Percentiles rank a stretch among this genome's conserved stretches.
phyloP scores from a whole-genome alignment of 768 basidiomycete species.

The Filobasidium floriforme region DNA sequence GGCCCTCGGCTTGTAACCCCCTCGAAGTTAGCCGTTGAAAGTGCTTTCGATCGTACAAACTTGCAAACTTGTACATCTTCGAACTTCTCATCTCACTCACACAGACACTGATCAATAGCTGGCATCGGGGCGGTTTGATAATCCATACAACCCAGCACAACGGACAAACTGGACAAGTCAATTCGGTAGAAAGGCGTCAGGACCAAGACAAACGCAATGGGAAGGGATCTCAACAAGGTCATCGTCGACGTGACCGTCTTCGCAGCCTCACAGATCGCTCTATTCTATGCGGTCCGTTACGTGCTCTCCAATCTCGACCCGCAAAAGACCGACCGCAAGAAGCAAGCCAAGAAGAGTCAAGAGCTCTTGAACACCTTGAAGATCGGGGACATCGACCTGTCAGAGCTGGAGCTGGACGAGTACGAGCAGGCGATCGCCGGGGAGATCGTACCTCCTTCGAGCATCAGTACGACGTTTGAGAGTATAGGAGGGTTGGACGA shows the following conservation, averaged over 20 bases:
- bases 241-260: constrained; percentile 45
- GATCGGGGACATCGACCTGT: constrained; percentile 29
- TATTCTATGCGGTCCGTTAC: constrained; percentile 46
- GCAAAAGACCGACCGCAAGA: constrained; percentile 39
- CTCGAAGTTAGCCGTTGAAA: no score
- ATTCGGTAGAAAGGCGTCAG: neutral
- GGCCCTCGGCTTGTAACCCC: no score
- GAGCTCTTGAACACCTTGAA: constrained; percentile 37
- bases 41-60: no score
- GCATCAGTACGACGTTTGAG: constrained; percentile 42
- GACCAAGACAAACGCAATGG: constrained; percentile 22
- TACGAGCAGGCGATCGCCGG: constrained; percentile 91
- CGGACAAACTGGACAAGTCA: no score
- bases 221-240: constrained; percentile 39
- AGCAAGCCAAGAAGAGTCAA: constrained; percentile 43
- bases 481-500: constrained; percentile 90
- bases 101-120: neutral
- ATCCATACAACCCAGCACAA: neutral
- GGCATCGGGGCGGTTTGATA: neutral
- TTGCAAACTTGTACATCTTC: no score
- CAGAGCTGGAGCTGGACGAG: constrained; percentile 65
- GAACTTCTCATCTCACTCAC: no score
- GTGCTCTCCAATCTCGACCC: constrained; percentile 43
- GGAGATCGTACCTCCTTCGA: constrained; percentile 60
- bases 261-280: constrained; percentile 44